Conservation (phyloP, 805 yeast species). For the Starmerella vitae region DNA sequence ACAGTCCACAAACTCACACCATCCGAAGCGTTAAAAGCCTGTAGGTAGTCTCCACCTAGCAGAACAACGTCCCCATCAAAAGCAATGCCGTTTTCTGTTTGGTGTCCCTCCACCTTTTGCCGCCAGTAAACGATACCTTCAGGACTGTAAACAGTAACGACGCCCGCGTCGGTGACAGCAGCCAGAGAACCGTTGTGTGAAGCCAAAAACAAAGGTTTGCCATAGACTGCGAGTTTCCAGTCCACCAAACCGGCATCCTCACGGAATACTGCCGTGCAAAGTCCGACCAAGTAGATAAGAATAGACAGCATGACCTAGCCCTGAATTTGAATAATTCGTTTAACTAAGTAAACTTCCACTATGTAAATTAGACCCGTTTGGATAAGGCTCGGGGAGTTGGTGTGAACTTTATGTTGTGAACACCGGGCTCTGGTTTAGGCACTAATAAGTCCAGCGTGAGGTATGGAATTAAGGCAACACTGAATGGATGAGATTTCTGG, state of each 20-base stretch:
- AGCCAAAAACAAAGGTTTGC: constrained; percentile 16
- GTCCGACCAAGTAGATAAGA: constrained; percentile 4
- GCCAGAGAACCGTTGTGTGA: constrained; percentile 14
- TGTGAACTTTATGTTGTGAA: background rate
- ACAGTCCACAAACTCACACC: constrained; percentile 15
- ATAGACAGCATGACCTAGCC: background rate
- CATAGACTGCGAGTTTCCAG: constrained; percentile 24
- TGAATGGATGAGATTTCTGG: constrained; percentile 7
- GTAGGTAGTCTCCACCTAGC: constrained; percentile 10
- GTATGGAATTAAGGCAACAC: too few species aligned
- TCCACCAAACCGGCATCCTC: constrained; percentile 28
- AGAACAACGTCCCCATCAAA: constrained; percentile 3
- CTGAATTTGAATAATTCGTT: background rate
- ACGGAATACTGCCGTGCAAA: constrained; percentile 23
- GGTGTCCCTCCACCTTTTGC: constrained; percentile 7
- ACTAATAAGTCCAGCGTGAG: too few species aligned
- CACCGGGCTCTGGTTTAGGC: background rate
- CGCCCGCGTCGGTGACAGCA: constrained; percentile 17
- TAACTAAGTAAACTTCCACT: background rate
- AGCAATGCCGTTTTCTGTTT: constrained; percentile 9
- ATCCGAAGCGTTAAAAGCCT: constrained; percentile 9
- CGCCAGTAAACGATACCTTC: constrained; percentile 26
- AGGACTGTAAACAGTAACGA: constrained; percentile 20
- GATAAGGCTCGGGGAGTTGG: background rate
- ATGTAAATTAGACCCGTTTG: background rate